Conservation (phyloP, 257 asterid species). For the Plectranthus barbatus region DNA sequence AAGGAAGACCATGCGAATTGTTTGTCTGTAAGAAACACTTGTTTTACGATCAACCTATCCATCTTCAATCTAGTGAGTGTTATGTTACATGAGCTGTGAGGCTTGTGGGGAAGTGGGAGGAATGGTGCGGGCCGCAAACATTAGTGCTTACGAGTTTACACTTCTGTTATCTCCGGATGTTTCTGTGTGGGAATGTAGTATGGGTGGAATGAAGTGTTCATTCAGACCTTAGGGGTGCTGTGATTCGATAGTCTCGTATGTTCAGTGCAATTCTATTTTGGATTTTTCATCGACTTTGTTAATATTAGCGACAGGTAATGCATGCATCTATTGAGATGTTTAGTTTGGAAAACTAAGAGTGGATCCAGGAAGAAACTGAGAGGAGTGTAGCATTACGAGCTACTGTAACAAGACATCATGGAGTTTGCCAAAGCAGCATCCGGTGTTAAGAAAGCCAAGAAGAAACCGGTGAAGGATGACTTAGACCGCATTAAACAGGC, state of each 20-base stretch:
- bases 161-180: conserved; percentile 46
- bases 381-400: conserved; percentile 3
- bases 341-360: conserved; percentile 7
- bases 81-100: conserved; percentile 34
- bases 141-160: conserved; percentile 42
- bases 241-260: conserved; percentile 30
- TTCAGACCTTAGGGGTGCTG: conserved; percentile 71
- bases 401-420: conserved; percentile 26
- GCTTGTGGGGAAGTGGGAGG: conserved; percentile 35
- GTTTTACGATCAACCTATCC: background rate
- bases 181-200: conserved; percentile 67
- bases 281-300: conserved; percentile 11
- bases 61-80: conserved; percentile 1
- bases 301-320: conserved; percentile 16
- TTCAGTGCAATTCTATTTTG: conserved; percentile 4
- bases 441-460: conserved; percentile 58
- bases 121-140: conserved; percentile 29
- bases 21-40: conserved; percentile 14
- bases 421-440: conserved; percentile 50
- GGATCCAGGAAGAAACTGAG: conserved; percentile 9
- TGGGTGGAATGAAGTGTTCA: conserved; percentile 63
- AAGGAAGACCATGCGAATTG: conserved; percentile 38
- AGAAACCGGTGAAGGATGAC: conserved; percentile 75
- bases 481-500: conserved; percentile 78
- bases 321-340: conserved; percentile 25